Evolutionary conservation across 2,329 filamentous ascomycete genomes (phyloP).

Genomic region (Cercospora canescens): DNA sequence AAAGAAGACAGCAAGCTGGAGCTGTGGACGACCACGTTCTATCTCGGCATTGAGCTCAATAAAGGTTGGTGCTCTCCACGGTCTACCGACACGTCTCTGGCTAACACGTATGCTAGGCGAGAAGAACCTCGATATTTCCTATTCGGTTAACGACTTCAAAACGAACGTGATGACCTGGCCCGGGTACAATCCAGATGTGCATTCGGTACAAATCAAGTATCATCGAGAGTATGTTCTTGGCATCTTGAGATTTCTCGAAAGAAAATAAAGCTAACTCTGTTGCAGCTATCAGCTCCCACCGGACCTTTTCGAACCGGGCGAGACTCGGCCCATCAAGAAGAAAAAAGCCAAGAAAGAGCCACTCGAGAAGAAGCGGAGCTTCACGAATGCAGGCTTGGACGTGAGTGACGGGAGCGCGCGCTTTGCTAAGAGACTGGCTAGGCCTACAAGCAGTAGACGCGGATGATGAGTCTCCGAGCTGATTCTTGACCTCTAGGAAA

Average conservation of each 20-base stretch:
- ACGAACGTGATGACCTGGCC: conserved; percentile 74
- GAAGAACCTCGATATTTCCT: conserved; percentile 74
- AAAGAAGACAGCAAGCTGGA: conserved; percentile 47
- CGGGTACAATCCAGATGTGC: conserved; percentile 72
- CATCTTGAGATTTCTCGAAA: neutral
- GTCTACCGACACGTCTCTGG: neutral
- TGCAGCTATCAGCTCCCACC: conserved; percentile 80
- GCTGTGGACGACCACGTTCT: conserved; percentile 89
- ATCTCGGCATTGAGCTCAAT: conserved; percentile 81
- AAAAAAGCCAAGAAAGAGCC: conserved; percentile 42
- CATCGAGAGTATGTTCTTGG: conserved; percentile 72
- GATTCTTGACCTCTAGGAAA: conserved; percentile 24
- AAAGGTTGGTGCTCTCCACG: conserved; percentile 19
- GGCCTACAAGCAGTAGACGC: neutral
- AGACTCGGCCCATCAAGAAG: conserved; percentile 52
- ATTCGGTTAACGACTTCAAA: conserved; percentile 84
- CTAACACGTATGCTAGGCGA: conserved; percentile 49
- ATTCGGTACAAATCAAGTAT: conserved; percentile 78
- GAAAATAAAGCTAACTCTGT: conserved; percentile 18
- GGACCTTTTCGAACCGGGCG: conserved; percentile 82
- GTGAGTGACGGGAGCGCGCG: conserved; percentile 38
- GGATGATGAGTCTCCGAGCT: conserved; percentile 6
- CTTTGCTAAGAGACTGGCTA: conserved; percentile 1
- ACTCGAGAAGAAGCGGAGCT: conserved; percentile 44
- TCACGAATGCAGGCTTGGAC: conserved; percentile 47